Evolutionary conservation across 2,329 filamentous ascomycete species (phyloP).

Genomic region (Talaromyces rugulosus): DNA sequence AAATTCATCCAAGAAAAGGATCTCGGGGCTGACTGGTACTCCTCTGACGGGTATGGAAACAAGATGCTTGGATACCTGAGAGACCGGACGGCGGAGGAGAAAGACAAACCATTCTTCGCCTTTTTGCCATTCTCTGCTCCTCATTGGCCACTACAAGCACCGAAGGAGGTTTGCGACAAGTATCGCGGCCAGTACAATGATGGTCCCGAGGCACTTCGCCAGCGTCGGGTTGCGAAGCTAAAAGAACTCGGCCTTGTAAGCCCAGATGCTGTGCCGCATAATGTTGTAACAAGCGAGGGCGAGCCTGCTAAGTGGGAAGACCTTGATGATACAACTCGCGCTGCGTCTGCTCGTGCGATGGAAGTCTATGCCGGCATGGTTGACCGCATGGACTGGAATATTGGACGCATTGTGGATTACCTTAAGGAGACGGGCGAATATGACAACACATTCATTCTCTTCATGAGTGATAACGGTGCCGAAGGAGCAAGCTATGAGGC

Average conservation of each 20-base stretch:
- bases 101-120: conserved; percentile 45
- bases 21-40: neutral
- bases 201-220: conserved; percentile 46
- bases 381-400: conserved; percentile 43
- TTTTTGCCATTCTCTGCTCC: conserved; percentile 49
- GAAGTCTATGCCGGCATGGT: conserved; percentile 51
- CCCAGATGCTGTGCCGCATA: conserved; percentile 39
- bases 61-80: conserved; percentile 18
- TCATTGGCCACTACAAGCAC: conserved; percentile 52
- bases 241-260: conserved; percentile 43
- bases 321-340: conserved; percentile 34
- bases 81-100: conserved; percentile 30
- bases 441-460: conserved; percentile 48
- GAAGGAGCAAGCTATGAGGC: conserved; percentile 46
- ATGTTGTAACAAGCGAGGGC: conserved; percentile 40
- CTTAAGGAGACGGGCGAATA: conserved; percentile 44
- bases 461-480: conserved; percentile 49
- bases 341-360: conserved; percentile 43
- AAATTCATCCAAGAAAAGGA: neutral
- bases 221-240: conserved; percentile 42
- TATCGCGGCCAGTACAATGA: conserved; percentile 50
- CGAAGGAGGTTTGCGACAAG: conserved; percentile 43
- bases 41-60: neutral
- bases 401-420: conserved; percentile 45
- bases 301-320: conserved; percentile 35